Conservation (phyloP, 78 protist species). For the Speleostelium caveatum region DNA sequence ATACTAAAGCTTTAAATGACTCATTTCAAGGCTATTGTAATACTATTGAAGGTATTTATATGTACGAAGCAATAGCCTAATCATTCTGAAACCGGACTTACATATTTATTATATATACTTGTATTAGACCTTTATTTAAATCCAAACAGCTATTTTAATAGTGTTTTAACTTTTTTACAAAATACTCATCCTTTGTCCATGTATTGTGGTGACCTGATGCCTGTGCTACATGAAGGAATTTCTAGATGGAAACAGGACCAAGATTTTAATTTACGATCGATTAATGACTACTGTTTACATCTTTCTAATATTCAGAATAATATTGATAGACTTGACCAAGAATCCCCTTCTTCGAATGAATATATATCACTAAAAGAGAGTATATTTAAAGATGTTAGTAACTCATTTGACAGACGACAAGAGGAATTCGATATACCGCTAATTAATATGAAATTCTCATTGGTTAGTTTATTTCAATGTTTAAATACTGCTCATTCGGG, state of each 20-base stretch:
- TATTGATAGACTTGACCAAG: neutral
- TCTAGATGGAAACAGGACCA: neutral
- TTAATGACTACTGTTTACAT: neutral
- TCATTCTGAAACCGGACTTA: neutral
- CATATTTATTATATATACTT: neutral
- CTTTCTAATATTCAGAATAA: neutral
- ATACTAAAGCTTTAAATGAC: neutral
- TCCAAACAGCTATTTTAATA: constrained; percentile 9
- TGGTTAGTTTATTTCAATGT: constrained; percentile 19
- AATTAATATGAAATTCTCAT: constrained; percentile 12
- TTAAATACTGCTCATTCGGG: neutral
- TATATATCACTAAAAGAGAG: neutral
- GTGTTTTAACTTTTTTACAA: neutral
- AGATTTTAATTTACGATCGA: neutral
- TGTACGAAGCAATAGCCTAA: neutral
- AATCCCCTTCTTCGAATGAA: neutral
- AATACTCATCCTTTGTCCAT: neutral
- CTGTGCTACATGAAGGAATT: constrained; percentile 2
- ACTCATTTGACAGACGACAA: neutral
- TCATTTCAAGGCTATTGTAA: neutral
- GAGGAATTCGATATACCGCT: constrained; percentile 15
- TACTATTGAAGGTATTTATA: constrained; percentile 4
- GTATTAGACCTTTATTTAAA: constrained; percentile 5
- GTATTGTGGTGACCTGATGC: neutral
- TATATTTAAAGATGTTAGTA: neutral